Evolutionary conservation across 306 rosid genomes (phyloP).

Genomic region (Malus fusca): DNA sequence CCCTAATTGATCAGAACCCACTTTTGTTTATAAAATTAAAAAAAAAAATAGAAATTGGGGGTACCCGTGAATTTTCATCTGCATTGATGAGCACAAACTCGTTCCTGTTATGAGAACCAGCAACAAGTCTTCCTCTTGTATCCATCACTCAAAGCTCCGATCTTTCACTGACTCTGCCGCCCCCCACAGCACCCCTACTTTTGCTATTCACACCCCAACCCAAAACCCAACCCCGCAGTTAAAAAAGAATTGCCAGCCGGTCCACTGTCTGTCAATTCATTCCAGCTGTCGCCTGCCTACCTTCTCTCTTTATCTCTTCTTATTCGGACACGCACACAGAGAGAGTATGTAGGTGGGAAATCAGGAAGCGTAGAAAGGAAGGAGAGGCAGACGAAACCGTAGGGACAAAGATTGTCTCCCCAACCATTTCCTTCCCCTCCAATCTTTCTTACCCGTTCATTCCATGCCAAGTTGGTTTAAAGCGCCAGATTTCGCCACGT

Average conservation of each 20-base stretch:
- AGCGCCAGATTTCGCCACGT: too few relatives aligned
- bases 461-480: too few relatives aligned
- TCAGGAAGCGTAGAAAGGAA: slow-evolving; percentile 63
- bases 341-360: slow-evolving; percentile 11
- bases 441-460: too few relatives aligned
- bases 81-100: slow-evolving; percentile 99
- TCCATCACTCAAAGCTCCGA: slow-evolving; percentile 47
- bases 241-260: too few relatives aligned
- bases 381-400: slow-evolving; percentile 3
- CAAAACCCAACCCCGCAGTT: background rate
- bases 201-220: background rate
- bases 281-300: slow-evolving; percentile 37
- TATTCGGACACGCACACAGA: slow-evolving; percentile 14
- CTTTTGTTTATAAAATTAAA: background rate
- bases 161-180: slow-evolving; percentile 11
- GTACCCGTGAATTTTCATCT: slow-evolving; percentile 80
- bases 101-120: slow-evolving; percentile 97
- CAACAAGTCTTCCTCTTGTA: slow-evolving; percentile 84
- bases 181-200: background rate
- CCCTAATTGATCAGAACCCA: slow-evolving; percentile 13
- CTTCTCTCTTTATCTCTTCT: slow-evolving; percentile 18
- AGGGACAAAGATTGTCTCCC: background rate
- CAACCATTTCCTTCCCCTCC: too few relatives aligned
- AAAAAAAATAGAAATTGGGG: background rate
- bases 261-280: slow-evolving; percentile 9